Evolutionary conservation across 257 asterid genomes (phyloP).

Genomic region (Jacaranda copaia): DNA sequence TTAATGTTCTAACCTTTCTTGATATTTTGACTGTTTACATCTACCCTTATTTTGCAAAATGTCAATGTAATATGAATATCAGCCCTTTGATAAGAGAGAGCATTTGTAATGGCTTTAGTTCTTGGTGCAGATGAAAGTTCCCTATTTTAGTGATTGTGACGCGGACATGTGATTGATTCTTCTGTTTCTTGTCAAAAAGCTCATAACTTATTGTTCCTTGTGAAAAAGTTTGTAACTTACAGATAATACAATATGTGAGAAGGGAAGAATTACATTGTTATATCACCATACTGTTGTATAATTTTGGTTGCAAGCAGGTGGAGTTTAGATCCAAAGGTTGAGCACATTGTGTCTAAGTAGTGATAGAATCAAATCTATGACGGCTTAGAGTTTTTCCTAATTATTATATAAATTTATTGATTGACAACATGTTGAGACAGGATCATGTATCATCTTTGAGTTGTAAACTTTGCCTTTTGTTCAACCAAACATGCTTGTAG

Average conservation of each 20-base stretch:
- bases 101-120: slow-evolving; percentile 1
- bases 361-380: not conserved
- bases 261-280: not conserved
- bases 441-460: slow-evolving; percentile 21
- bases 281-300: not conserved
- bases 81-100: slow-evolving; percentile 8
- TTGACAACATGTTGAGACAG: slow-evolving; percentile 9
- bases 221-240: not conserved
- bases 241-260: not conserved
- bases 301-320: slow-evolving; percentile 16
- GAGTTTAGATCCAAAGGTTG: slow-evolving; percentile 4
- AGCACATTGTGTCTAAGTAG: not conserved
- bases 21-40: slow-evolving; percentile 16
- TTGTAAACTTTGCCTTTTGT: slow-evolving; percentile 21
- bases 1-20: slow-evolving; percentile 1
- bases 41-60: slow-evolving; percentile 25
- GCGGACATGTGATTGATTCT: not conserved
- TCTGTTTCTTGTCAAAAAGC: slow-evolving; percentile 9
- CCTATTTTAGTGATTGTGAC: slow-evolving; percentile 14
- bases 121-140: not conserved
- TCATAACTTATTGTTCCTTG: slow-evolving; percentile 19
- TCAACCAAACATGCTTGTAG: slow-evolving; percentile 24
- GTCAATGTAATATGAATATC: slow-evolving; percentile 1
- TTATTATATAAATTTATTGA: not conserved
- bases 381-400: not conserved